Evolutionary conservation across 169 alveolate genomes (phyloP), one percentile per base, ranked within the genome.

Genomic region (Eimeria tenella): DNA sequence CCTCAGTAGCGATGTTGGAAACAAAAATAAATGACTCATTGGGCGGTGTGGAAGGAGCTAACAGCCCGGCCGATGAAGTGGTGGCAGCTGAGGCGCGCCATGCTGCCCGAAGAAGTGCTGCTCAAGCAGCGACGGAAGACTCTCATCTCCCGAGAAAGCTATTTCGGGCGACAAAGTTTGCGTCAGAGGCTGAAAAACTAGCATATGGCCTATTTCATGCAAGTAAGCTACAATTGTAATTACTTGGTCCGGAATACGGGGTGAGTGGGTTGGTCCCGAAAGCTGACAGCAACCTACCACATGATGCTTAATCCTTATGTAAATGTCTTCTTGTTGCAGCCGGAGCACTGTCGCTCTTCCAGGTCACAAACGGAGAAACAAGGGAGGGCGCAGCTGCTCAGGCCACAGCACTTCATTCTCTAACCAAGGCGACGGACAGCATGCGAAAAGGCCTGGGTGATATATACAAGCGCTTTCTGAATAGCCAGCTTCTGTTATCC

Each of bases 401-500:
- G 58, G 50, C 31, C 4, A 17, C 53, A 19, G 23, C 86, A n/a
- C 50, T 75, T 50, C 86, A 62, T 31, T 73, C 55, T 6, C 74
- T 81, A 5, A 56, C 89, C 7, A n/a, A 9, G 5, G 73, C 65
- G 4, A 73, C 15, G 23, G 55, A 10, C 9, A 0, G 25, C 9
- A 17, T 81, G 74, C 73, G 89, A 5, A 21, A 7, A 23, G 89
- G 89, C 13, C 21, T 81, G 74, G 89, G 89, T 25, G 56, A 53
- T 5, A 90, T 90, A 70, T 63, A 74, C 55, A 79, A 53, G 31
- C 90, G 90, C 13, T 90, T 90, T 56, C 65, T 90, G 52, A 74
- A 90, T 90, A 90, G 94, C n/a, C 90, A 90, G 50, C 83, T 83
- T 5, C 42, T 90, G 49, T 17, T 90, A 17, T 11, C 60, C 21